Conservation (phyloP, 768 basidiomycete species). For the Auricularia cornea region DNA sequence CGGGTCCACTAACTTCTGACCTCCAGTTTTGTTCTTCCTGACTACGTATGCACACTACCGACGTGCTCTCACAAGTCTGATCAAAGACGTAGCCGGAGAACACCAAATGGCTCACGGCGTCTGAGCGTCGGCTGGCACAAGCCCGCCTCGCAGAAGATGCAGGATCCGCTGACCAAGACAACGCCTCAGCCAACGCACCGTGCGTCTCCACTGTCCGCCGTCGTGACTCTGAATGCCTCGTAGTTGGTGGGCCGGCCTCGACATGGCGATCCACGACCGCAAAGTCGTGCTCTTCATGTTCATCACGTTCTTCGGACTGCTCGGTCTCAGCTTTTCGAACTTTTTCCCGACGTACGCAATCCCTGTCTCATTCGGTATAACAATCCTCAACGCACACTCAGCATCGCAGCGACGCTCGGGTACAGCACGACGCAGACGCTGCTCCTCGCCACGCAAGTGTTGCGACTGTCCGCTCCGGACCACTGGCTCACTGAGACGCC, state of each 20-base stretch:
- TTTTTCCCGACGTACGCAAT: constrained; percentile 52
- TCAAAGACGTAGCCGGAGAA: constrained; percentile 28
- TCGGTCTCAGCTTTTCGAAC: constrained; percentile 52
- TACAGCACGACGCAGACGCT: constrained; percentile 51
- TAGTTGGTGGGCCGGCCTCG: constrained; percentile 45
- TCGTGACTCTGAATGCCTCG: too few relatives aligned
- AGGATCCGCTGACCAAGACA: constrained; percentile 58
- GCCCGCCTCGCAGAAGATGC: constrained; percentile 59
- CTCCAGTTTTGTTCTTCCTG: constrained; percentile 47
- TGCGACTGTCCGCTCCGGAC: neutral
- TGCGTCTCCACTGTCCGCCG: constrained; percentile 23
- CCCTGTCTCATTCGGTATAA: neutral
- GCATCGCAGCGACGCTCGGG: constrained; percentile 51
- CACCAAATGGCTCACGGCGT: constrained; percentile 46
- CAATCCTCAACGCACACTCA: neutral
- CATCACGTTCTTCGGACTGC: constrained; percentile 40
- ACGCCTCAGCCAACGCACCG: constrained; percentile 39
- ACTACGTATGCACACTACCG: constrained; percentile 37
- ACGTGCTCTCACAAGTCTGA: neutral
- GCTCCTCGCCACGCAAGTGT: constrained; percentile 42
- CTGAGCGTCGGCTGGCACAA: constrained; percentile 51
- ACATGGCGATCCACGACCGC: constrained; percentile 47
- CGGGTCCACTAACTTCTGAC: neutral
- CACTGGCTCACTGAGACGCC: too few relatives aligned
- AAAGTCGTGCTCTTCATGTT: constrained; percentile 47